Percentiles rank a stretch among this genome's conserved stretches.
These are phyloP conservation scores for Colletotrichum nymphaeae DNA, from an alignment of 2,329 filamentous ascomycete species.

Conservation along the genomic window DNA sequence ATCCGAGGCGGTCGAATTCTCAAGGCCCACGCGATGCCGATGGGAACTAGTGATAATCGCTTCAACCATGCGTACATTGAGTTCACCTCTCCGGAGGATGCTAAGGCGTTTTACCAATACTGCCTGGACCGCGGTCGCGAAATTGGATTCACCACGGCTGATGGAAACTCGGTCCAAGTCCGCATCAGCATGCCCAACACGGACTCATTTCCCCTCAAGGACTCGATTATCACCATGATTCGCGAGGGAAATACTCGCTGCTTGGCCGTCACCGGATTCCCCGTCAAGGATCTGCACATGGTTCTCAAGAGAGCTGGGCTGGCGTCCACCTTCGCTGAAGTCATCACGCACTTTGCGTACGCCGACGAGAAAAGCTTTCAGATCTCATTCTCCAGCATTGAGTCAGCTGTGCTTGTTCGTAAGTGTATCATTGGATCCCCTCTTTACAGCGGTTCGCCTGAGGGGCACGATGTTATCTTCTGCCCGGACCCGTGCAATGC, in stretches of 20 bases:
- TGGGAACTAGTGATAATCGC: background rate
- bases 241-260: slow-evolving; percentile 21
- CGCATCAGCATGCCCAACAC: slow-evolving; percentile 2
- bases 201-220: slow-evolving; percentile 23
- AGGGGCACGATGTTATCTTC: background rate
- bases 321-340: slow-evolving; percentile 3
- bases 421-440: slow-evolving; percentile 8
- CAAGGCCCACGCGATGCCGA: slow-evolving; percentile 7
- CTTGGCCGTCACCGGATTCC: slow-evolving; percentile 19
- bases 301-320: slow-evolving; percentile 11
- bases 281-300: slow-evolving; percentile 5
- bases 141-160: slow-evolving; percentile 16
- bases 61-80: slow-evolving; percentile 20
- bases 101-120: background rate
- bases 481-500: slow-evolving; percentile 16
- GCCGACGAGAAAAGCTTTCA: slow-evolving; percentile 23
- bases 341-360: slow-evolving; percentile 20
- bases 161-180: background rate
- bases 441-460: background rate
- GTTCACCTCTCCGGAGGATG: slow-evolving; percentile 11
- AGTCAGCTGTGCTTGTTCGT: slow-evolving; percentile 14
- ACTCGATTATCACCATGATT: background rate
- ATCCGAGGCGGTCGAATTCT: slow-evolving; percentile 29
- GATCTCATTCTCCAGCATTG: slow-evolving; percentile 21
- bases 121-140: slow-evolving; percentile 5